A percentile compares a stretch with the other conserved stretches of the same genome.
These are phyloP conservation scores for Stentor coeruleus DNA, from an alignment of 73 alveolate genomes.

Conservation along the genomic window DNA sequence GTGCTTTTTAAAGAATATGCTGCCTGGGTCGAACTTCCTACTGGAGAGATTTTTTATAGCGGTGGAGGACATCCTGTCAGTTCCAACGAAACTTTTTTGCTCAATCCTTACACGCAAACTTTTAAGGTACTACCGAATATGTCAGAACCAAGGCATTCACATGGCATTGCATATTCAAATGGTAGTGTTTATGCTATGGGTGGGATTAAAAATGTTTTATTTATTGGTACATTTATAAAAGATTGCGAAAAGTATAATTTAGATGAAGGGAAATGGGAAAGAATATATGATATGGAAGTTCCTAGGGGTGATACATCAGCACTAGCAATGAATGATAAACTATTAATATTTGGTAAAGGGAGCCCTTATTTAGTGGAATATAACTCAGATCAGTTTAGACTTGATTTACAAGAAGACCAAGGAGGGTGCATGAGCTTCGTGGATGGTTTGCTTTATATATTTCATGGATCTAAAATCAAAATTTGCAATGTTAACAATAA, in stretches of 20 bases:
- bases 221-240: no score
- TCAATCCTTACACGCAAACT: not conserved
- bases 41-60: not conserved
- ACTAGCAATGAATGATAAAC: not conserved
- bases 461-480: no score
- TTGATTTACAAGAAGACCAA: not conserved
- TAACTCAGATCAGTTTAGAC: not conserved
- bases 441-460: not conserved
- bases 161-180: not conserved
- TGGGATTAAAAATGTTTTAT: not conserved
- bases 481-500: not conserved
- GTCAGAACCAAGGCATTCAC: not conserved
- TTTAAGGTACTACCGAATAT: not conserved
- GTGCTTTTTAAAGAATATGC: not conserved
- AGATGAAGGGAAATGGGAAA: not conserved
- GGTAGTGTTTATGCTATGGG: not conserved
- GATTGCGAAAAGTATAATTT: not conserved
- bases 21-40: not conserved
- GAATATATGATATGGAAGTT: not conserved
- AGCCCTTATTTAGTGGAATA: not conserved
- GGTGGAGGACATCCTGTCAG: not conserved
- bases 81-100: not conserved
- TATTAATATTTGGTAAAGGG: not conserved
- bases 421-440: conserved; percentile 8
- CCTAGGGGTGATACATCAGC: not conserved